Base-by-base conservation (phyloP, 75 land plant genomes). In the Cryptomeria japonica region DNA sequence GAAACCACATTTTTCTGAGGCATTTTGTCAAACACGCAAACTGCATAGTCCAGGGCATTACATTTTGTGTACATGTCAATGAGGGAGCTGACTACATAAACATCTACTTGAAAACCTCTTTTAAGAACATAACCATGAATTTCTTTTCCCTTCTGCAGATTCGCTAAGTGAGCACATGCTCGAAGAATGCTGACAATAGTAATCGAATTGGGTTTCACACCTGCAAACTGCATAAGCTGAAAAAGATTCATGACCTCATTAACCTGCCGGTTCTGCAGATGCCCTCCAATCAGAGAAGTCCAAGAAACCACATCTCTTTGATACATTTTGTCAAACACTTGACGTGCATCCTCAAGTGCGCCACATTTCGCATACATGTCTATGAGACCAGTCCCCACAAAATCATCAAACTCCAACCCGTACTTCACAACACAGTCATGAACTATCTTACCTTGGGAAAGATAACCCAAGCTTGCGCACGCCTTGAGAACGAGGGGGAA, bases 351-450 rank as follows among this genome's bases (percentile, higher is more conserved):
- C 34, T 72, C 90, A 19, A 80, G 32, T 34, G 25, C 37, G 22
- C 89, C 89, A 87, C 83, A 28, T 53, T 87, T 89, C 16, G 42
- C 64, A 58, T 87, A 89, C 87, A 79, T 87, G 84, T 89, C 73
- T 25, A 86, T 58, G 34, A 86, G 87, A 44, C 79, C 46, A 42
- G n/a, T 72, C 3, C 46, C 87, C 68, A 86, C 87, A 37, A 64
- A 86, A 19, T 22, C 32, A 19, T 86, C 79, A 15, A 9, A 36
- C 38, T 86, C 87, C 36, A 61, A 80, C 31, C 90, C 72, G 28
- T 34, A 38, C 90, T 80, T 85, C 53, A n/a, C 42, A 41, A 58
- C 82, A 88, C 84, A 79, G 47, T 46, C 61, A 41, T 84, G 86
- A 7, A 77, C 64, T 44, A 56, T 34, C 84, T 31, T 73, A 34